Percentiles rank a stretch among this genome's conserved stretches.
phyloP scores from a whole-genome alignment of 495 filamentous ascomycete species.

The Annulohypoxylon stygium region DNA sequence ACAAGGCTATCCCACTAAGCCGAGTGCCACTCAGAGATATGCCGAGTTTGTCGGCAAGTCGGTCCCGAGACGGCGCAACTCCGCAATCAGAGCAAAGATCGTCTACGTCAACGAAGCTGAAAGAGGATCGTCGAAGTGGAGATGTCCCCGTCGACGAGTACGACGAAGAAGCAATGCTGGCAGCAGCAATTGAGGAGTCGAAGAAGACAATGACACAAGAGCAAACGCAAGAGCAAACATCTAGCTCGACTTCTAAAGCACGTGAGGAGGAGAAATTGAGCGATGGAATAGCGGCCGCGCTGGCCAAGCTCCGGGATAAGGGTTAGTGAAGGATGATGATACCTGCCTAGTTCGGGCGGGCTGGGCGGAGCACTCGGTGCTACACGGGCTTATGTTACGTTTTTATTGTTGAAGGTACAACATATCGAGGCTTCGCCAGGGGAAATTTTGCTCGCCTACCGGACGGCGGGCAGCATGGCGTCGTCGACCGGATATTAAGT shows the following conservation, averaged over 20 bases:
- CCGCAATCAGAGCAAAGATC: slow-evolving; percentile 36
- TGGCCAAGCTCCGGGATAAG: slow-evolving; percentile 64
- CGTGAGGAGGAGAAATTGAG: slow-evolving; percentile 58
- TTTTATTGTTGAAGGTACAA: slow-evolving; percentile 11
- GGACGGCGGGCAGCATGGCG: slow-evolving; percentile 12
- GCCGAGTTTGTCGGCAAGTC: slow-evolving; percentile 46
- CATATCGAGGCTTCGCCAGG: not conserved
- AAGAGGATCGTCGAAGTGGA: slow-evolving; percentile 8
- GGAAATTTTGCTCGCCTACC: slow-evolving; percentile 13
- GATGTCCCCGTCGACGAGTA: slow-evolving; percentile 47
- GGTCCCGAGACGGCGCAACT: slow-evolving; percentile 40
- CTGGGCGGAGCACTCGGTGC: slow-evolving; percentile 30
- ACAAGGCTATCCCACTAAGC: slow-evolving; percentile 57
- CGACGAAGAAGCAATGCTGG: slow-evolving; percentile 65
- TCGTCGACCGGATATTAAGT: slow-evolving; percentile 17
- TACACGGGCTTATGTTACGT: slow-evolving; percentile 24
- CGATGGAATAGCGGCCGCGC: slow-evolving; percentile 66
- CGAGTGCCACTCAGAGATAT: slow-evolving; percentile 54
- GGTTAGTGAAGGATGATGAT: slow-evolving; percentile 53
- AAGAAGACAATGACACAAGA: slow-evolving; percentile 45
- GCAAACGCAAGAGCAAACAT: slow-evolving; percentile 31
- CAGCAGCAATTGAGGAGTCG: slow-evolving; percentile 60
- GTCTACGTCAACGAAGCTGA: slow-evolving; percentile 6
- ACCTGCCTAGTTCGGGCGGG: slow-evolving; percentile 36
- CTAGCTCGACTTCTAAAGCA: slow-evolving; percentile 32